These are phyloP conservation scores for Podaxis sp. DNA, from an alignment of 768 basidiomycete species.

Conservation along the genomic window DNA sequence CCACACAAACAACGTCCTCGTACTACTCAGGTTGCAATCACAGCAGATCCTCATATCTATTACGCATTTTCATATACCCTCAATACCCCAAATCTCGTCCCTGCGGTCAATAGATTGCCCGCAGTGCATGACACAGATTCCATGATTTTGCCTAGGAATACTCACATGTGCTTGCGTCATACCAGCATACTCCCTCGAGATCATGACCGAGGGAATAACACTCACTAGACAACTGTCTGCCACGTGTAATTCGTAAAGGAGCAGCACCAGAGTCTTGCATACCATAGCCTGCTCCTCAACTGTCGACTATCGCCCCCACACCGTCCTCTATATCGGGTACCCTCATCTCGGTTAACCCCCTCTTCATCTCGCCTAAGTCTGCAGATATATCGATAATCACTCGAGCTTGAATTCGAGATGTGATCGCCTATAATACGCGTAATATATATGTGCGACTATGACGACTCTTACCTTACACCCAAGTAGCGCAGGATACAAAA, in stretches of 20 bases:
- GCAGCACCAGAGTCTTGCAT: neutral
- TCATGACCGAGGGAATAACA: neutral
- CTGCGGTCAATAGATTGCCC: neutral
- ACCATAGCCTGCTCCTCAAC: neutral
- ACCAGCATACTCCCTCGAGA: neutral
- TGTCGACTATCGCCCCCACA: neutral
- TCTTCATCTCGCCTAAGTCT: slow-evolving; percentile 1
- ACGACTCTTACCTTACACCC: neutral
- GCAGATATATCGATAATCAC: neutral
- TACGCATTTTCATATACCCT: no score
- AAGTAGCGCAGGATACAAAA: neutral
- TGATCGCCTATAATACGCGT: neutral
- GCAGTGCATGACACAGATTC: neutral
- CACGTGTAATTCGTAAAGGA: neutral
- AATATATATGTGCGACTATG: neutral
- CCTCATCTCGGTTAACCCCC: neutral
- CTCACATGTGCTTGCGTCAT: neutral
- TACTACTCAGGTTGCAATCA: neutral
- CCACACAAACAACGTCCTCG: neutral
- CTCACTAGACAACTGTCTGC: neutral
- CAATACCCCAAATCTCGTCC: no score
- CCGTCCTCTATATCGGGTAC: neutral
- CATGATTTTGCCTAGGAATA: neutral
- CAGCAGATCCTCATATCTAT: no score
- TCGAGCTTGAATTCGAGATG: neutral